Evolutionary conservation across 208 protist species (phyloP).

Genomic region (Trypanosoma cruzi): DNA sequence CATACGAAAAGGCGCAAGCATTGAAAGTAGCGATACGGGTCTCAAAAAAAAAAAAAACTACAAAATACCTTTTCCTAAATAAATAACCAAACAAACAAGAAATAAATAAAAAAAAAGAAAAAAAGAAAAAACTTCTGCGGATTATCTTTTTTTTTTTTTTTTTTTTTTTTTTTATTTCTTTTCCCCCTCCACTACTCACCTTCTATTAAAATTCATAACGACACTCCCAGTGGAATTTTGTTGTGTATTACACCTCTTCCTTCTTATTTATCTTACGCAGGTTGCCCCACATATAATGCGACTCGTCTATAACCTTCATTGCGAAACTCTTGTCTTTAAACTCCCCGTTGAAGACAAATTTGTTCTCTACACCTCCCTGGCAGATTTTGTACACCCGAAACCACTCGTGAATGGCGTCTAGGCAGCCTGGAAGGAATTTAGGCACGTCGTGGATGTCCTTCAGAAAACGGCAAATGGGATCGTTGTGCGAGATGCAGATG

Average conservation of each 20-base stretch:
- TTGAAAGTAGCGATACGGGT: no score
- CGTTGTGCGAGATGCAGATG: conserved; percentile 90
- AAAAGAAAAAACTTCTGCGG: no score
- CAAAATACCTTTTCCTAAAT: no score
- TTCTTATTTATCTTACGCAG: conserved; percentile 88
- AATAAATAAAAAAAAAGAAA: no score
- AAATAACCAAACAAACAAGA: no score
- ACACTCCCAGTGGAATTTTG: background rate
- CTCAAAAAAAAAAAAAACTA: no score
- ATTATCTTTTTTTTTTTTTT: background rate
- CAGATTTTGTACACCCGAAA: conserved; percentile 94
- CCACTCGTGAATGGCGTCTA: conserved; percentile 90
- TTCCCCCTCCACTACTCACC: background rate
- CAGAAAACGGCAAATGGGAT: conserved; percentile 89
- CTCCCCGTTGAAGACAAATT: conserved; percentile 91
- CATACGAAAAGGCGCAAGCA: no score
- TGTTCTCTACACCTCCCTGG: conserved; percentile 91
- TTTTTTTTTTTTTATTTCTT: background rate
- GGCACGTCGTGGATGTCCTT: conserved; percentile 91
- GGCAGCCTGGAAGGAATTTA: conserved; percentile 88
- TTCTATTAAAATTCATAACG: background rate
- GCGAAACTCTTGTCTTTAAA: conserved; percentile 88
- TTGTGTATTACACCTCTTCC: conserved; percentile 57
- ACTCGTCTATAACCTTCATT: conserved; percentile 89
- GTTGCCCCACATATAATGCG: conserved; percentile 93